Evolutionary conservation across 192 early-diverging fungal genomes (phyloP), one percentile per base, ranked within the genome.

Genomic region (Cladochytrium replicatum): DNA sequence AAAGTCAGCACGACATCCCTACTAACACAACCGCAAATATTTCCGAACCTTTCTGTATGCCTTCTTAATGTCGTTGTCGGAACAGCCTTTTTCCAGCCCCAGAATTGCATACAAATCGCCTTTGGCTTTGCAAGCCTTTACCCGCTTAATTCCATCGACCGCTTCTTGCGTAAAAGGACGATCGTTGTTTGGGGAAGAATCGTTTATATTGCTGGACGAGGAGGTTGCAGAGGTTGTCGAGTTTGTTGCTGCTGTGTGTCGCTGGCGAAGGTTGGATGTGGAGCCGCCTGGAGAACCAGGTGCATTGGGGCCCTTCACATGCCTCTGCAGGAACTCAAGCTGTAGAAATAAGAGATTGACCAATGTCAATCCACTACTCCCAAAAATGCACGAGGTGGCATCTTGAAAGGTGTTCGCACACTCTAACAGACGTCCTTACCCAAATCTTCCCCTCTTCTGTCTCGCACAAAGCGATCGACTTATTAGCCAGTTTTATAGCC

Each of bases 21-120:
- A n/a, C n/a, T n/a, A n/a, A n/a, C n/a, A n/a, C n/a, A n/a, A n/a
- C n/a, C n/a, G n/a, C n/a, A n/a, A n/a, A n/a, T n/a, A n/a, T n/a
- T n/a, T n/a, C n/a, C n/a, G n/a, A n/a, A 87, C 86, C 81, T 92
- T 93, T 54, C 91, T 71, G 68, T 97, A 97, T 17, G 93, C 84
- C 67, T 89, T 92, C 60, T 93, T 94, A 19, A 97, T 83, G 47
- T 93, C 90, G 2, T 52, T 59, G 11, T 91, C 88, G 9, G 77
- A 72, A 34, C 83, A 89, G 25, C 69, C 60, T 57, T 88, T 89
- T 21, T 74, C 71, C 39, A 93, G 60, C 7, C 82, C 80, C 6
- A 97, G 67, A 6, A 94, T 72, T 11, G 74, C 78, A 59, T 94
- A 97, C 51, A 87, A 87, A 62, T 97, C 87, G 26, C 66, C 67